Base-by-base conservation (phyloP, 2,329 filamentous ascomycete genomes). In the Colletotrichum brevisporum region DNA sequence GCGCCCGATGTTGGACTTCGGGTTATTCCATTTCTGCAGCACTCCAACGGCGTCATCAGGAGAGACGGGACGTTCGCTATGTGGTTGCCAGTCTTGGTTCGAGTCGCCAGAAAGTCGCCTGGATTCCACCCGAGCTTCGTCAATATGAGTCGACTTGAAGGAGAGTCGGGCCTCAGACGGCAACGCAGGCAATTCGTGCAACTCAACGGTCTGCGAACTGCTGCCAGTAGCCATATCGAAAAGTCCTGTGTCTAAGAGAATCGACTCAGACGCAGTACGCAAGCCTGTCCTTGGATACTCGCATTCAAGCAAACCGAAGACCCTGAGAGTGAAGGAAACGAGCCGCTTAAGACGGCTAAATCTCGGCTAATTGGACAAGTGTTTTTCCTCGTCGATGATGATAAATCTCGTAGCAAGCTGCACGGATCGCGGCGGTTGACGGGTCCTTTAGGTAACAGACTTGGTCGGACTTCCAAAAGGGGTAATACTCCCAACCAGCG, bases 1-100 rank as follows among this genome's bases (percentile, higher is more conserved):
- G 43, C 90, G 86, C 71, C 82, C 89, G 6, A 87, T 79, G 75
- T 91, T 92, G 31, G 83, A 81, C 10, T 79, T 77, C 0, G 91
- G 86, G 16, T 81, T 78, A 73, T 92, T 92, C 91, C 91, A 94
- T 78, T 78, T 81, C 73, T 91, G 86, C n/a, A 82, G 15, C 0
- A 50, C 8, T 2, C 48, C 45, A 6, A 59, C n/a, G 5, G 62
- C 62, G n/a, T 52, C 62, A 2, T 53, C 45, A 3, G 62, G 53
- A 24, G 62, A 36, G 8, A 36, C 31, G 21, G 2, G 24, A 2
- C 1, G 5, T 10, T 53, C 15, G 26, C 6, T 18, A 9, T 4
- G 31, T n/a, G 16, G 1, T 2, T 15, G 47, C 6, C 12, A 21
- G 8, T 41, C 0, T 1, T 15, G 1, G 26, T 13, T 47, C 1